These are phyloP conservation scores for Amanita inopinata DNA, from an alignment of 768 basidiomycete species.

Conservation along the genomic window DNA sequence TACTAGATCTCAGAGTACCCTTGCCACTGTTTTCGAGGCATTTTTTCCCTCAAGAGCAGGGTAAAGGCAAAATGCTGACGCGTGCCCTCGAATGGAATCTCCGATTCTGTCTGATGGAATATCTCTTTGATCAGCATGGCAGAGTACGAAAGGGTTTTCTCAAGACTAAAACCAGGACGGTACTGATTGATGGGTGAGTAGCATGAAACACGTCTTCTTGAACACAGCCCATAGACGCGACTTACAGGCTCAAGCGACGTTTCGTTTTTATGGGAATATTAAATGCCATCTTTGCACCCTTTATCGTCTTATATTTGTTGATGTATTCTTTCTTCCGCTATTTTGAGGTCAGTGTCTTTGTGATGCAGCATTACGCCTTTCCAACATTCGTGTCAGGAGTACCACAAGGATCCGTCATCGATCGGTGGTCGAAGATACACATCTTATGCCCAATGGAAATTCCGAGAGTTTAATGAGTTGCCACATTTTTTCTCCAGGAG, in stretches of 20 bases:
- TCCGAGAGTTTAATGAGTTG: conserved; percentile 97
- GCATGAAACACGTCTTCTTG: not conserved
- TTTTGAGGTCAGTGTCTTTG: conserved; percentile 67
- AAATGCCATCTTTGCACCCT: conserved; percentile 92
- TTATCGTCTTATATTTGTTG: conserved; percentile 91
- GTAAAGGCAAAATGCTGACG: conserved; percentile 75
- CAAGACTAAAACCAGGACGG: conserved; percentile 69
- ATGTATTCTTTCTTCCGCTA: conserved; percentile 99
- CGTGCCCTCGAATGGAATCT: conserved; percentile 96
- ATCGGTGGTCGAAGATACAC: conserved; percentile 92
- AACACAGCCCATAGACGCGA: not conserved
- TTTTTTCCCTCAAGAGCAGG: conserved; percentile 41
- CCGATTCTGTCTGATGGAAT: conserved; percentile 90
- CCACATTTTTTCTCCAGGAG: conserved; percentile 86
- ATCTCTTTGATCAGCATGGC: conserved; percentile 86
- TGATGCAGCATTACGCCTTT: not conserved
- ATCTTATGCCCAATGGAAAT: conserved; percentile 94
- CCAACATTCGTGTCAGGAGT: conserved; percentile 55
- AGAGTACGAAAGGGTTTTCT: conserved; percentile 86
- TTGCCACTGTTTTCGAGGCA: conserved; percentile 50
- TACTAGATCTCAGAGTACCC: conserved; percentile 82
- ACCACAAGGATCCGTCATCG: conserved; percentile 95
- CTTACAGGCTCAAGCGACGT: conserved; percentile 60
- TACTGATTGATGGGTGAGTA: conserved; percentile 72
- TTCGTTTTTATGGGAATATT: conserved; percentile 97